A percentile compares a stretch with the other conserved stretches of the same genome.
These are phyloP conservation scores for Xylaria sp. DNA, from an alignment of 2,329 filamentous ascomycete species.

Conservation along the genomic window DNA sequence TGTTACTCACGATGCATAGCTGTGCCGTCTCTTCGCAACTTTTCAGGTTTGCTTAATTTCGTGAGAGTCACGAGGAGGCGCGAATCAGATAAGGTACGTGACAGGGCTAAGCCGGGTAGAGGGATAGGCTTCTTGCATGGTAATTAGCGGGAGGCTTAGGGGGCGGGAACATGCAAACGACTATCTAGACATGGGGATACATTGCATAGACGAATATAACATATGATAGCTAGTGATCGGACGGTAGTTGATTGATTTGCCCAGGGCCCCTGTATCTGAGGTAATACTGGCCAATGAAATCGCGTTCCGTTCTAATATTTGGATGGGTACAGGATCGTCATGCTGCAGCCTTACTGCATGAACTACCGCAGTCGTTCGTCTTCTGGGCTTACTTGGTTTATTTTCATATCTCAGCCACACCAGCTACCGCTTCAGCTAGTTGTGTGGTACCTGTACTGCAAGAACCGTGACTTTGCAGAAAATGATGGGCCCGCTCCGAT, in stretches of 20 bases:
- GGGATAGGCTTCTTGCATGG: neutral
- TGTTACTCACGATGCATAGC: neutral
- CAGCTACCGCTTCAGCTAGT: neutral
- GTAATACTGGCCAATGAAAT: slow-evolving; percentile 11
- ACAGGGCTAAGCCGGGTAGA: slow-evolving; percentile 19
- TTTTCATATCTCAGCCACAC: slow-evolving; percentile 1
- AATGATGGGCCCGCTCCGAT: slow-evolving; percentile 19
- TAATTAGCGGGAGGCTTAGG: slow-evolving; percentile 17
- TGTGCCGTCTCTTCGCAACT: neutral
- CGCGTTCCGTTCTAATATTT: neutral
- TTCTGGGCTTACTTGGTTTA: neutral
- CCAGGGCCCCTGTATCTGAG: slow-evolving; percentile 7
- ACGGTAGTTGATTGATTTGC: slow-evolving; percentile 22
- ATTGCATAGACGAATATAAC: slow-evolving; percentile 10
- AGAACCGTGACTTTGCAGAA: slow-evolving; percentile 2
- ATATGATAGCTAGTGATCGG: neutral
- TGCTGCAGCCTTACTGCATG: slow-evolving; percentile 30
- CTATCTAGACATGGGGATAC: slow-evolving; percentile 6
- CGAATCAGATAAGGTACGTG: slow-evolving; percentile 2
- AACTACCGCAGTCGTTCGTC: slow-evolving; percentile 19
- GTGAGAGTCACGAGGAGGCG: slow-evolving; percentile 4
- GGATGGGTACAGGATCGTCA: slow-evolving; percentile 6
- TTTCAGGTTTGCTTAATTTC: neutral
- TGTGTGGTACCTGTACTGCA: slow-evolving; percentile 1
- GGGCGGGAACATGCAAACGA: slow-evolving; percentile 6